Conservation (phyloP, 495 filamentous ascomycete genomes). For the Tricharina praecox region DNA sequence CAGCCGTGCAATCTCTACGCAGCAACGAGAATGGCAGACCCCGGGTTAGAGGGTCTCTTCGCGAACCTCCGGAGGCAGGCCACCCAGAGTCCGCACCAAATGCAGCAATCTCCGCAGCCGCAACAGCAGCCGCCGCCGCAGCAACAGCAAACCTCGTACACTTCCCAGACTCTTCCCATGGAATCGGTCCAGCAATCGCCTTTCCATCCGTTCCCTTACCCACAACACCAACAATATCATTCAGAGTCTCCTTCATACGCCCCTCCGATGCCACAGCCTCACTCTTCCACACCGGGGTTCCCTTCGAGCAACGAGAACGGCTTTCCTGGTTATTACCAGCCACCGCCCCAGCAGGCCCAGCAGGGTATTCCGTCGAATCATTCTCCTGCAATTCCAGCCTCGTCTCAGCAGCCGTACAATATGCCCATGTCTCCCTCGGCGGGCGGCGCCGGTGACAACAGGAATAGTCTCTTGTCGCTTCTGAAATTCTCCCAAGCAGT, state of each 20-base stretch:
- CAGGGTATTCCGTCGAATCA: background rate
- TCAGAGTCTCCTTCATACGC: slow-evolving; percentile 4
- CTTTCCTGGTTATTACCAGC: slow-evolving; percentile 9
- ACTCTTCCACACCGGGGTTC: background rate
- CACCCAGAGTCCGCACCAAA: slow-evolving; percentile 21
- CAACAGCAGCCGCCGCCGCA: slow-evolving; percentile 15
- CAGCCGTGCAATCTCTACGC: slow-evolving; percentile 6
- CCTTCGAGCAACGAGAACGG: background rate
- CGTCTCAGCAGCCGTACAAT: slow-evolving; percentile 17
- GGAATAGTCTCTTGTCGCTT: slow-evolving; percentile 63
- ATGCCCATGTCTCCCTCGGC: slow-evolving; percentile 21
- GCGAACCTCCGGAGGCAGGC: slow-evolving; percentile 23
- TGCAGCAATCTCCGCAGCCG: slow-evolving; percentile 5
- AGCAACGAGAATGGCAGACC: background rate
- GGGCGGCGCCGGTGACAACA: slow-evolving; percentile 37
- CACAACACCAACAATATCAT: slow-evolving; percentile 20
- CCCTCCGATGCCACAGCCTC: slow-evolving; percentile 2
- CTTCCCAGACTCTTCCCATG: slow-evolving; percentile 14
- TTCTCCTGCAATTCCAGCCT: slow-evolving; percentile 7
- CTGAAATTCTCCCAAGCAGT: slow-evolving; percentile 60
- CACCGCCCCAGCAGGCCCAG: slow-evolving; percentile 5
- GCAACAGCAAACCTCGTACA: slow-evolving; percentile 12
- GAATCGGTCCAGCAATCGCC: slow-evolving; percentile 17
- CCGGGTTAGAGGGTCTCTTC: slow-evolving; percentile 19
- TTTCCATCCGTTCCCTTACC: slow-evolving; percentile 25